Percentiles rank a stretch among this genome's conserved stretches.
Conservation (phyloP, 2,329 filamentous ascomycete genomes). For the Fusarium buxicola region DNA sequence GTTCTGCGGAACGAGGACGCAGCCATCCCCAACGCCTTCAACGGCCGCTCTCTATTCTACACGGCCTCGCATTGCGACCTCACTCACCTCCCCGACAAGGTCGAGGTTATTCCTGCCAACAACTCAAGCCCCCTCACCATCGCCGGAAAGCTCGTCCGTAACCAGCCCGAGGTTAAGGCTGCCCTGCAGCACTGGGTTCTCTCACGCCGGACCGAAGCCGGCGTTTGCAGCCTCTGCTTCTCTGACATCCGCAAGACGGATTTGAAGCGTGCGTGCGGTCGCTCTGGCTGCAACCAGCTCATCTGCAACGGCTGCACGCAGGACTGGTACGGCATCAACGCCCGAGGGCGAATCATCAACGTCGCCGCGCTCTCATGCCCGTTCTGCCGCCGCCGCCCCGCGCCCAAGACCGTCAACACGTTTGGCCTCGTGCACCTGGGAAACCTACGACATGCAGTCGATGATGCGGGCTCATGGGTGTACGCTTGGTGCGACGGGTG, state of each 20-base stretch:
- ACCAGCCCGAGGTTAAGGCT: slow-evolving; percentile 50
- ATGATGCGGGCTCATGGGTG: slow-evolving; percentile 57
- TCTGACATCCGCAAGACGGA: slow-evolving; percentile 49
- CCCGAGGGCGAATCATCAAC: slow-evolving; percentile 58
- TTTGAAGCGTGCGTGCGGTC: slow-evolving; percentile 58
- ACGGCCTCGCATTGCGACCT: slow-evolving; percentile 50
- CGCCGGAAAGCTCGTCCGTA: slow-evolving; percentile 57
- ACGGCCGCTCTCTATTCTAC: slow-evolving; percentile 55
- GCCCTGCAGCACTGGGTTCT: slow-evolving; percentile 53
- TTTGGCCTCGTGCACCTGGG: slow-evolving; percentile 54
- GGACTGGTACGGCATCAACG: slow-evolving; percentile 61
- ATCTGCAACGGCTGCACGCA: slow-evolving; percentile 56
- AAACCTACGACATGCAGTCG: slow-evolving; percentile 53
- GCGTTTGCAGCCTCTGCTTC: slow-evolving; percentile 61
- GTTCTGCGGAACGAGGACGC: slow-evolving; percentile 56
- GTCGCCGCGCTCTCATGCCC: slow-evolving; percentile 61
- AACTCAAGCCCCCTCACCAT: slow-evolving; percentile 45
- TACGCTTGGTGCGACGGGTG: slow-evolving; percentile 62
- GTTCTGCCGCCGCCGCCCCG: slow-evolving; percentile 61
- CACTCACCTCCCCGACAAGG: slow-evolving; percentile 50
- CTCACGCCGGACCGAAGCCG: slow-evolving; percentile 53
- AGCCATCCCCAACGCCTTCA: slow-evolving; percentile 53
- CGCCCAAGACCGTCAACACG: slow-evolving; percentile 50
- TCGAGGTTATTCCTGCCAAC: slow-evolving; percentile 51
- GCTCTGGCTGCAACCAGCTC: slow-evolving; percentile 56